Base-by-base conservation (phyloP, 495 filamentous ascomycete species). In the Penicillium longicatenatum region DNA sequence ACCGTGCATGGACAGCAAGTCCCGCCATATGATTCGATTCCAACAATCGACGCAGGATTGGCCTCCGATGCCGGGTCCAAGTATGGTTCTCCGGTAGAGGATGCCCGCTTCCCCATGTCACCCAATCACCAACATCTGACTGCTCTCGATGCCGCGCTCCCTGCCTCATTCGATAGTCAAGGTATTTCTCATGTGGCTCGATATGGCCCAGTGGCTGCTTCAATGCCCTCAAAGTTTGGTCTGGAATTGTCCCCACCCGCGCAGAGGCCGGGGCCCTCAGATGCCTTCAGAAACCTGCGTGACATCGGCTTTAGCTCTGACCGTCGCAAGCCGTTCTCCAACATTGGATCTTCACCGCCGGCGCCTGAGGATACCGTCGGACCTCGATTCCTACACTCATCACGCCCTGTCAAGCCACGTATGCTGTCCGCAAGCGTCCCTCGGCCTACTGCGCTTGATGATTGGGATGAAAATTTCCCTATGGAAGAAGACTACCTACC, bases 401-500 rank as follows among this genome's bases (percentile, higher is more conserved):
- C 91, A 61, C 84, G 92, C 43, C 84, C 87, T 37, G 74, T 86
- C 24, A 91, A 89, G 64, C 61, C 76, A 6, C 72, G 75, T 31
- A 81, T 91, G 69, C 82, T 97, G 57, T 93, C 91, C 53, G 86
- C 88, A 35, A 95, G 90, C 70, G 81, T 94, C 51, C 85, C 91
- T 55, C 69, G 87, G 63, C 72, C 81, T 51, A 79, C 84, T 44
- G 77, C 79, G 45, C 79, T 86, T 24, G 90, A 85, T 60, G 84
- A 92, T 55, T 91, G 89, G 86, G 93, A 95, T 54, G 83, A 87
- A 56, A 86, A 90, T 49, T 96, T 96, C 67, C 81, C 89, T 21
- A 93, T 93, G 72, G 93, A 98, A 70, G 94, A 98, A 63, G 93
- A 98, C 62, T 91, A 92, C 61, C 75, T 98, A 8, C 94, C 94